Percentiles rank a stretch among this genome's conserved stretches.
phyloP scores from a whole-genome alignment of 2,329 filamentous ascomycete species.

The Fusarium musae region DNA sequence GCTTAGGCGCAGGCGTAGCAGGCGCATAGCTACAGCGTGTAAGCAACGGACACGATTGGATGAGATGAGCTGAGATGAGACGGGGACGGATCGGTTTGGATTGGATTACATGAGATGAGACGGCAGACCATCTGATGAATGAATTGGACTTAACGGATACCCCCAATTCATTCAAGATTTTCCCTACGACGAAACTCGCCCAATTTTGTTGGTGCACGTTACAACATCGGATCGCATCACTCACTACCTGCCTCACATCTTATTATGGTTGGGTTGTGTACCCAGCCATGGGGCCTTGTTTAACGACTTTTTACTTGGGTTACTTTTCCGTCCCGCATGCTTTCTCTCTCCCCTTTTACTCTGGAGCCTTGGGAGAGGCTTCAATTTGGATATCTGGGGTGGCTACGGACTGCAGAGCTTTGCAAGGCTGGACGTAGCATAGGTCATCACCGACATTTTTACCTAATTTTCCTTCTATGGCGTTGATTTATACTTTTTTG shows the following conservation, averaged over 20 bases:
- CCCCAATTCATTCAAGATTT: slow-evolving; percentile 30
- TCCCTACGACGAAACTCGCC: slow-evolving; percentile 27
- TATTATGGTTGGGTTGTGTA: slow-evolving; percentile 14
- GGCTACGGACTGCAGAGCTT: slow-evolving; percentile 17
- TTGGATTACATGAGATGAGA: slow-evolving; percentile 35
- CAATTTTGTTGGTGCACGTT: slow-evolving; percentile 17
- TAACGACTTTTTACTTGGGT: slow-evolving; percentile 36
- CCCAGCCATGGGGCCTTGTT: slow-evolving; percentile 16
- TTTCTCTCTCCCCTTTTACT: neutral
- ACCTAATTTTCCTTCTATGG: slow-evolving; percentile 35
- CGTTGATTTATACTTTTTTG: slow-evolving; percentile 22
- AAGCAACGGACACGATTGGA: slow-evolving; percentile 35
- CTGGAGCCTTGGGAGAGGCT: neutral
- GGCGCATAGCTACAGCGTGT: slow-evolving; percentile 25
- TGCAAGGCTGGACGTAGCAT: slow-evolving; percentile 32
- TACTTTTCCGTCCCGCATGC: slow-evolving; percentile 27
- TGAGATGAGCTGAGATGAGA: slow-evolving; percentile 33
- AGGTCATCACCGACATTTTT: slow-evolving; percentile 37
- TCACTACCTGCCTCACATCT: slow-evolving; percentile 11
- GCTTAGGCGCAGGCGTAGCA: slow-evolving; percentile 34
- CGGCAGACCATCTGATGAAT: slow-evolving; percentile 30
- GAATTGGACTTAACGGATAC: slow-evolving; percentile 39
- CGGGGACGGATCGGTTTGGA: slow-evolving; percentile 34
- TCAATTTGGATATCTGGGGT: slow-evolving; percentile 1
- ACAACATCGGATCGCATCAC: slow-evolving; percentile 18